A percentile compares a stretch with the other conserved stretches of the same genome.
These are phyloP conservation scores for Cicer arietinum DNA, from an alignment of 306 rosid genomes.

Conservation along the genomic window DNA sequence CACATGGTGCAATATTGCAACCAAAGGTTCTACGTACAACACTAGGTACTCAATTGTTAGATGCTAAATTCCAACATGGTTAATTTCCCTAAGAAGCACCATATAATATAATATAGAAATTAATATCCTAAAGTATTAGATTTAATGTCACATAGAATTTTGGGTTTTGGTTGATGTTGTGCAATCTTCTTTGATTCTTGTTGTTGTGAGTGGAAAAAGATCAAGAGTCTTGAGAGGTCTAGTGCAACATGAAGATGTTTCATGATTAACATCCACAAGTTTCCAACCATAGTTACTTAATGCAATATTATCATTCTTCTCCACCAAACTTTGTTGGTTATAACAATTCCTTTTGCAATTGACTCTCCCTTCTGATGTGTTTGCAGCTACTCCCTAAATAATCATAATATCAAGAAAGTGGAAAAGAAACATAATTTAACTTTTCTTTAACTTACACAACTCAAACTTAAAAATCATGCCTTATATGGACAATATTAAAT, in stretches of 20 bases:
- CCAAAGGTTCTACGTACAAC: constrained; percentile 47
- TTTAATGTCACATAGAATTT: constrained; percentile 30
- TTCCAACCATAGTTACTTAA: constrained; percentile 56
- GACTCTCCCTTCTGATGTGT: constrained; percentile 47
- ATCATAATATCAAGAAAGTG: constrained; percentile 22
- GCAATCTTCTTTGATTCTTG: constrained; percentile 65
- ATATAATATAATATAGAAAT: not conserved
- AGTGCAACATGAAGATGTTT: constrained; percentile 50
- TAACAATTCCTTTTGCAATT: constrained; percentile 48
- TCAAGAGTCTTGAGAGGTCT: constrained; percentile 78
- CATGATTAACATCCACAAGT: constrained; percentile 44
- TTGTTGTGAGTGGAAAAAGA: constrained; percentile 75
- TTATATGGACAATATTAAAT: not conserved
- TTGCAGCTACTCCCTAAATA: constrained; percentile 54
- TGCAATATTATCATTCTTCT: constrained; percentile 47
- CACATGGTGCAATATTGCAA: constrained; percentile 30
- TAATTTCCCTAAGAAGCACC: constrained; percentile 28
- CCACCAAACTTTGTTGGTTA: constrained; percentile 46
- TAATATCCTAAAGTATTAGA: constrained; percentile 9
- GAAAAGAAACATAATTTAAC: not conserved
- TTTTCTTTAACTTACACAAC: not conserved
- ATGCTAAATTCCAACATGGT: constrained; percentile 26
- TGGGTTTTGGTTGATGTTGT: constrained; percentile 26
- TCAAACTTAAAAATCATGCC: not conserved
- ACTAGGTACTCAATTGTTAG: constrained; percentile 30